Percentiles rank a stretch among this genome's conserved stretches.
Conservation (phyloP, 1,284 basidiomycete genomes). For the Boletus semigastroideus region DNA sequence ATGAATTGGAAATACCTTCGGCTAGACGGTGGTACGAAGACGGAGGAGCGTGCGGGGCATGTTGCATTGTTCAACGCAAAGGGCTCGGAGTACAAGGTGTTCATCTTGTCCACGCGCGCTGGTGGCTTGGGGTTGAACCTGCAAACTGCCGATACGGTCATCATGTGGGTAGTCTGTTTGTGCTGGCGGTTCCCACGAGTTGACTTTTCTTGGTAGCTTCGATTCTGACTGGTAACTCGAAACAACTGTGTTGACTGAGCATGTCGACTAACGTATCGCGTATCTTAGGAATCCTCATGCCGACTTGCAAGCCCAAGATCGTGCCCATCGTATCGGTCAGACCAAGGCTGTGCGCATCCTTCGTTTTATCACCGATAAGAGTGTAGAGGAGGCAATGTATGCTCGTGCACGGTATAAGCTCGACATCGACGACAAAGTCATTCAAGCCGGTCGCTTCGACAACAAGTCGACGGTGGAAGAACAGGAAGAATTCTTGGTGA, state of each 20-base stretch:
- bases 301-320: constrained; percentile 98
- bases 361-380: constrained; percentile 96
- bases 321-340: constrained; percentile 99
- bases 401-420: constrained; percentile 95
- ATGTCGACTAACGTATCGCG: background rate
- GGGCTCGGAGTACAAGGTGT: constrained; percentile 88
- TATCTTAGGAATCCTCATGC: constrained; percentile 86
- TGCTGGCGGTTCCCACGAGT: background rate
- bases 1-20: constrained; percentile 91
- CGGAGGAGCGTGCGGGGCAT: constrained; percentile 92
- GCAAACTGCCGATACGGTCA: constrained; percentile 98
- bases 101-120: constrained; percentile 95
- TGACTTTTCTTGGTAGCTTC: constrained; percentile 51
- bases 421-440: constrained; percentile 99
- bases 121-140: constrained; percentile 98
- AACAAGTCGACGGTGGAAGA: constrained; percentile 98
- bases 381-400: constrained; percentile 97
- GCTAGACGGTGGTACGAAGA: constrained; percentile 97
- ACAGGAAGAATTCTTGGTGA: constrained; percentile 90
- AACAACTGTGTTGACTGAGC: background rate
- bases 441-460: constrained; percentile 98
- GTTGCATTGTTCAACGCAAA: constrained; percentile 92
- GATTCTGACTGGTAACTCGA: constrained; percentile 77
- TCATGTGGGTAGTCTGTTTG: constrained; percentile 77
- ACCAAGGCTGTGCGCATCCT: constrained; percentile 98